Evolutionary conservation across 768 basidiomycete genomes (phyloP), one percentile per base, ranked within the genome.

Genomic region (Lentinula lateritia): DNA sequence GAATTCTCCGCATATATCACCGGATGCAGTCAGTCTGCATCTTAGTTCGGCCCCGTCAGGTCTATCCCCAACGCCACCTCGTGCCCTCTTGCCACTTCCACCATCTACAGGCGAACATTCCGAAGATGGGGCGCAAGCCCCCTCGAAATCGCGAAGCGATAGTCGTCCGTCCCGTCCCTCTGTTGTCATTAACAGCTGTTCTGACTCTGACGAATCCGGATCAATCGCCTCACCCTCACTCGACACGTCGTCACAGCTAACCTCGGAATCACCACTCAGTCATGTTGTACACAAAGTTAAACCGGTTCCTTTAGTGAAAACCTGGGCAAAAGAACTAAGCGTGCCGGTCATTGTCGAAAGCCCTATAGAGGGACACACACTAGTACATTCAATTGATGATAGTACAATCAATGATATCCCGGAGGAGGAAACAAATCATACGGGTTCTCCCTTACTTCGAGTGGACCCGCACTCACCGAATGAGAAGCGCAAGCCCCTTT

Each of bases 321-420:
- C 55, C 67, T 67, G 48, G 50, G 34, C 57, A 28, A 61, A 28
- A n/a, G 57, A 54, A 41, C 57, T 38, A 36, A 54, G 42, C 36
- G 64, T 71, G 32, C 60, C 65, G 4, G 70, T 68, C 15, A 72
- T 72, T 46, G 65, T 69, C 16, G 78, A 80, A 69, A 78, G 73
- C 59, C 75, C 78, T 6, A 57, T 70, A 6, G 77, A 77, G 60
- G 72, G 61, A 55, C 48, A 71, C 39, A 52, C 62, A 32, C 61
- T 63, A 38, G 58, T 56, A 2, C 7, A 52, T 13, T 20, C 62
- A 8, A 63, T 52, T 23, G 52, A 43, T 23, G 36, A 52, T 56
- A 39, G 3, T 13, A 20, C 61, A 8, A 63, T 52, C 38, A 54
- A 43, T 34, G 36, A 52, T 56, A 39, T 66, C 61, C 61, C 65